A percentile compares a stretch with the other conserved stretches of the same genome.
These are phyloP conservation scores for Talaromyces proteolyticus DNA, from an alignment of 495 filamentous ascomycete genomes.

Conservation along the genomic window DNA sequence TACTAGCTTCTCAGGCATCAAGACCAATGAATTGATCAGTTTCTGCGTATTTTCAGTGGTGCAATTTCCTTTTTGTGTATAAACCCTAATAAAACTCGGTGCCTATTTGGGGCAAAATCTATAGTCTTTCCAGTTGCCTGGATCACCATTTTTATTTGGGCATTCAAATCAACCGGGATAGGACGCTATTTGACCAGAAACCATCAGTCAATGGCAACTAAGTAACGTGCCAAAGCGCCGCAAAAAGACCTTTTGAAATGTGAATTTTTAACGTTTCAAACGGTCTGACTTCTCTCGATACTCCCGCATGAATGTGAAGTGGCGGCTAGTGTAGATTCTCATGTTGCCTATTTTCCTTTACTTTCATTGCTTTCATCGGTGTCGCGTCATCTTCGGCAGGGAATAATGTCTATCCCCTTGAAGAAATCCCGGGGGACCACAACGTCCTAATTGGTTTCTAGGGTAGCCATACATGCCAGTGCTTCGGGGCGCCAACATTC, in stretches of 20 bases:
- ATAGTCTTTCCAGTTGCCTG: slow-evolving; percentile 39
- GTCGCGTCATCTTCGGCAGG: slow-evolving; percentile 41
- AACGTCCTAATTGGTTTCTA: slow-evolving; percentile 35
- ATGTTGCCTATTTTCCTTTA: slow-evolving; percentile 44
- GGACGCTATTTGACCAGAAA: slow-evolving; percentile 27
- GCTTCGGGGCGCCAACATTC: slow-evolving; percentile 42
- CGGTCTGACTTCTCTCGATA: slow-evolving; percentile 44
- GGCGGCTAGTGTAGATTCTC: slow-evolving; percentile 42
- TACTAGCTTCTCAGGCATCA: slow-evolving; percentile 53
- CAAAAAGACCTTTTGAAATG: no score
- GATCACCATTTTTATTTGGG: slow-evolving; percentile 44
- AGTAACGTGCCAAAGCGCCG: slow-evolving; percentile 18
- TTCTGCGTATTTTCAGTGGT: slow-evolving; percentile 53
- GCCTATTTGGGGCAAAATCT: slow-evolving; percentile 38
- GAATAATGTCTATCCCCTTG: slow-evolving; percentile 29
- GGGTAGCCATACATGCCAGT: slow-evolving; percentile 45
- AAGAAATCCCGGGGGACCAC: slow-evolving; percentile 39
- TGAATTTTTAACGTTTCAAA: neutral
- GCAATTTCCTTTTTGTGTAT: slow-evolving; percentile 41
- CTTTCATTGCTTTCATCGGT: slow-evolving; percentile 44
- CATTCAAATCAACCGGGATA: slow-evolving; percentile 32
- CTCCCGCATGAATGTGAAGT: slow-evolving; percentile 32
- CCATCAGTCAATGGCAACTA: slow-evolving; percentile 40
- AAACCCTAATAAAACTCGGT: slow-evolving; percentile 37
- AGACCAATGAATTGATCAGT: slow-evolving; percentile 56